phyloP scores from a whole-genome alignment of 1,284 basidiomycete genomes.

The Gymnopus androsaceus region DNA sequence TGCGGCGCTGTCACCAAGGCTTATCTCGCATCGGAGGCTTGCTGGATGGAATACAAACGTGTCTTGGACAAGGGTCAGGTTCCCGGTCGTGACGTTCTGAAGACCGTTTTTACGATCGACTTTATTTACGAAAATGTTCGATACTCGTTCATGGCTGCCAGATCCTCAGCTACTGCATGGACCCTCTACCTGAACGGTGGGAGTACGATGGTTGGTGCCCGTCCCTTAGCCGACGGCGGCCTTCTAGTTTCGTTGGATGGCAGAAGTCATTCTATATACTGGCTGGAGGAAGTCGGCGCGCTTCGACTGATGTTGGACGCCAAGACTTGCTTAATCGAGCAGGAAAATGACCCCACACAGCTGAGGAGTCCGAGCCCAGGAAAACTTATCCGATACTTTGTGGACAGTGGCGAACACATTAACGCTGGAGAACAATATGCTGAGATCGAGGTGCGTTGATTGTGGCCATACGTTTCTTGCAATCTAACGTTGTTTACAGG shows the following conservation, averaged over 20 bases:
- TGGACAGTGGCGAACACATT: conserved; percentile 97
- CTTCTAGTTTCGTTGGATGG: conserved; percentile 90
- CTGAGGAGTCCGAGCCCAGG: conserved; percentile 95
- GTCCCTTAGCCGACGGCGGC: conserved; percentile 94
- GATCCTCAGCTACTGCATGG: conserved; percentile 87
- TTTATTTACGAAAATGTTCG: conserved; percentile 97
- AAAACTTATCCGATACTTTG: conserved; percentile 93
- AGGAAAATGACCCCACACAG: conserved; percentile 99
- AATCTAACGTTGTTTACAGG: conserved; percentile 44
- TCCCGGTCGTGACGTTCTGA: conserved; percentile 90
- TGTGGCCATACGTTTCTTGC: background rate
- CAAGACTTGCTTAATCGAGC: conserved; percentile 98
- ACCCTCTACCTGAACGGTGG: conserved; percentile 97
- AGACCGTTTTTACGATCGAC: conserved; percentile 96
- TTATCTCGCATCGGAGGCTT: conserved; percentile 86
- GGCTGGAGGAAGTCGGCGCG: conserved; percentile 97
- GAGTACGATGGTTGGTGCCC: conserved; percentile 85
- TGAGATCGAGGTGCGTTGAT: conserved; percentile 83
- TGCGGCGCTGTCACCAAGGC: conserved; percentile 98
- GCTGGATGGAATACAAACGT: conserved; percentile 92
- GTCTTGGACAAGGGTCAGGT: conserved; percentile 98
- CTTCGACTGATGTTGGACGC: conserved; percentile 93
- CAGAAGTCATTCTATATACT: conserved; percentile 97
- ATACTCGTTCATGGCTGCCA: conserved; percentile 95
- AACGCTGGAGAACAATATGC: conserved; percentile 96